Base-by-base conservation (phyloP, 2,329 filamentous ascomycete genomes). In the Pseudocercospora pini-densiflorae region DNA sequence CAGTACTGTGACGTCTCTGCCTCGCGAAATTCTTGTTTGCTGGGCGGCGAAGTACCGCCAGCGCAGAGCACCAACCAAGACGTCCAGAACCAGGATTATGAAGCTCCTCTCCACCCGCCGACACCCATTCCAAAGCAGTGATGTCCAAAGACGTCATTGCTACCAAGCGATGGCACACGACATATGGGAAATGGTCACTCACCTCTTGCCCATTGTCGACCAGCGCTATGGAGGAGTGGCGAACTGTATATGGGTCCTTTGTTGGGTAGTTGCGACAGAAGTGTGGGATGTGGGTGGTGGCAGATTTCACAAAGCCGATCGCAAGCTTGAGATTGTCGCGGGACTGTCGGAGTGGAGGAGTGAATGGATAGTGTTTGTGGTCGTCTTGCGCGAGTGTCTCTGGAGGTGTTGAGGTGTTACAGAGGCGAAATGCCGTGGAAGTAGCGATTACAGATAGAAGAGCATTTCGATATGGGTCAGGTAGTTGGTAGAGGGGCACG, bases 191-290 rank as follows among this genome's bases (percentile, higher is more conserved):
- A 64, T 53, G 62, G 66, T 49, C 43, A 71, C 71, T 55, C 66
- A 74, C 73, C 73, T 75, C 66, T 75, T 75, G 67, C 73, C 73
- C 73, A 75, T 75, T 66, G 49, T 68, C 69, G 67, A 68, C 69
- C 64, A 43, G 55, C n/a, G 54, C 47, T 57, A 23, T 27, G 54
- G 58, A 47, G n/a, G 63, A 61, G 51, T 43, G 51, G 61, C 61
- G 49, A 29, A 33, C 31, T 12, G 55, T 19, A n/a, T 10, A n/a
- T 2, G 55, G 53, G 27, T 57, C 24, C 5, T 29, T 31, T 57
- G 53, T 29, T 19, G n/a, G 53, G 23, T 12, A 27, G 53, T 29
- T 33, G 53, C 53, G 53, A 57, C 27, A 24, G 47, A 24, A 19
- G 31, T 58, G 55, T 19, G 53, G 53, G 31, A 58, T 14, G 27